These are phyloP conservation scores for Xylariaceae sp. DNA, from an alignment of 2,329 filamentous ascomycete genomes.

Conservation along the genomic window DNA sequence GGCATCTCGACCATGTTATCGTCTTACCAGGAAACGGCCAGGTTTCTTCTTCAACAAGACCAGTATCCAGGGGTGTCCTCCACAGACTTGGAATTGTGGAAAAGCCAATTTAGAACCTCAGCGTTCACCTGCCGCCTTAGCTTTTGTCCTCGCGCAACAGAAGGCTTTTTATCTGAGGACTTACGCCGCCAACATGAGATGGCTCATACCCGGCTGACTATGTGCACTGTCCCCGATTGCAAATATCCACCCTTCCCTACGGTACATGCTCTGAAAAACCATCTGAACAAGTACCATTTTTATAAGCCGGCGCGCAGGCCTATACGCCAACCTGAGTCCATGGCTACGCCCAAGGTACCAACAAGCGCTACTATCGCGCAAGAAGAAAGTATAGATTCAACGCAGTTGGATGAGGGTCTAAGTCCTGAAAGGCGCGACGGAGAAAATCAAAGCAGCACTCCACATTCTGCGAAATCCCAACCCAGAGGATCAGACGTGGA, in stretches of 20 bases:
- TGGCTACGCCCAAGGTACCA: too few species aligned
- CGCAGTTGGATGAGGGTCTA: too few species aligned
- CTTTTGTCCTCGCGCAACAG: slow-evolving; percentile 6
- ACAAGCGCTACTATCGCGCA: too few species aligned
- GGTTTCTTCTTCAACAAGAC: slow-evolving; percentile 2
- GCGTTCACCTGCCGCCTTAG: slow-evolving; percentile 13
- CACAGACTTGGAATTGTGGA: background rate
- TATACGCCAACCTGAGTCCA: too few species aligned
- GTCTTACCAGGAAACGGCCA: background rate
- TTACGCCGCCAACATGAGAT: slow-evolving; percentile 9
- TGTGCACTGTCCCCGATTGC: slow-evolving; percentile 5
- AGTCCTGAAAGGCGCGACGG: too few species aligned
- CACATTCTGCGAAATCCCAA: too few species aligned
- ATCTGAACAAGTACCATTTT: slow-evolving; percentile 1
- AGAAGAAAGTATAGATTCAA: too few species aligned
- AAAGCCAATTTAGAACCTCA: slow-evolving; percentile 9
- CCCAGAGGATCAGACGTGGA: too few species aligned
- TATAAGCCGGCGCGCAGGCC: slow-evolving; percentile 4
- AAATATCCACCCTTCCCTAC: slow-evolving; percentile 6
- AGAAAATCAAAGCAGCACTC: too few species aligned
- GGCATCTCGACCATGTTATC: background rate
- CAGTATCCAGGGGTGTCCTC: background rate
- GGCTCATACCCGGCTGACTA: slow-evolving; percentile 1
- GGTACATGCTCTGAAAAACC: background rate
- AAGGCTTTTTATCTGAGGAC: slow-evolving; percentile 7